phyloP scores from a whole-genome alignment of 2,329 filamentous ascomycete species.

The Penicillium concentricum region DNA sequence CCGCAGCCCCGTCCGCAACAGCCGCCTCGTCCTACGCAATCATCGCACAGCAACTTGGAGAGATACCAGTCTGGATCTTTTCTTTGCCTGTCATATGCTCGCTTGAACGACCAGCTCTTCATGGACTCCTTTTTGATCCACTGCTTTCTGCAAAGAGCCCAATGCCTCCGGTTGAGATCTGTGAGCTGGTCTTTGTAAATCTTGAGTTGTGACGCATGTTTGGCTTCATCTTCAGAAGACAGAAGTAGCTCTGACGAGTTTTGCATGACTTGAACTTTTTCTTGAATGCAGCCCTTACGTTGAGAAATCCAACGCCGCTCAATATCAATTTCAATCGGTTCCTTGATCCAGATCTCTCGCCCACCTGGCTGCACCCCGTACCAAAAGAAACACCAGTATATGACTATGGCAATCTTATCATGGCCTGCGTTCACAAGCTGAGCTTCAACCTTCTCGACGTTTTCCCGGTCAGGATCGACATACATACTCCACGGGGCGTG shows the following conservation, averaged over 20 bases:
- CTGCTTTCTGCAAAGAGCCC: background rate
- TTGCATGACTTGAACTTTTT: background rate
- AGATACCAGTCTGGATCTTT: background rate
- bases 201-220: background rate
- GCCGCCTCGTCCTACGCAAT: background rate
- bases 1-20: too few relatives aligned
- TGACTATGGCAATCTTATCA: background rate
- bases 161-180: background rate
- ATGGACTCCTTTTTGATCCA: background rate
- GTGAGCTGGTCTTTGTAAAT: background rate
- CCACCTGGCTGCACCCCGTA: background rate
- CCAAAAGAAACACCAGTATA: background rate
- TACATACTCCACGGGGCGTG: background rate
- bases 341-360: background rate
- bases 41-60: too few relatives aligned
- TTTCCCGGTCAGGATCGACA: background rate
- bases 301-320: background rate
- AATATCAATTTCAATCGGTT: background rate
- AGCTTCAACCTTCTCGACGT: background rate
- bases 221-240: too few relatives aligned
- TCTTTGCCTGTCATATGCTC: background rate
- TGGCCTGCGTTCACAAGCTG: background rate
- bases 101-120: background rate
- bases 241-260: background rate
- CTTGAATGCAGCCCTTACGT: background rate